Conservation (phyloP, 2,329 filamentous ascomycete genomes). For the Clonostachys rhizophaga region DNA sequence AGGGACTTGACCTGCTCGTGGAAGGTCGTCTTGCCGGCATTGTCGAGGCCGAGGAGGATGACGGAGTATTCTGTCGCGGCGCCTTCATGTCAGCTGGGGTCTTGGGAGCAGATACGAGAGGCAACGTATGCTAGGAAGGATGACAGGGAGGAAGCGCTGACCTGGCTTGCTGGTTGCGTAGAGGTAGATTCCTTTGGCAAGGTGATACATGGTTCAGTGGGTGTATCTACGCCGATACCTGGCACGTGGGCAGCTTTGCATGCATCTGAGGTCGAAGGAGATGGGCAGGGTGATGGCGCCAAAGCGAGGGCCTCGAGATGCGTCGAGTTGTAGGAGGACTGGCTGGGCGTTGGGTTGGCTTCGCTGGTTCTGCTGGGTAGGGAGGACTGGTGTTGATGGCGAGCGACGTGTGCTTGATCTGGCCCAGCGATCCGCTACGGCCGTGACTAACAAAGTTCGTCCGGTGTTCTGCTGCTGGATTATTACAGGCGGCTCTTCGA, state of each 20-base stretch:
- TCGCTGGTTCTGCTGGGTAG: too few relatives aligned
- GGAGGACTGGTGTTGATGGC: too few relatives aligned
- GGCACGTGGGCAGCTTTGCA: background rate
- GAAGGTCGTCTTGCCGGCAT: conserved; percentile 96
- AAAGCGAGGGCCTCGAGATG: background rate
- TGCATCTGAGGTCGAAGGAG: too few relatives aligned
- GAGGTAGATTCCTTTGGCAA: conserved; percentile 90
- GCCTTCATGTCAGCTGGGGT: conserved; percentile 1
- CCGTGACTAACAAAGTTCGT: too few relatives aligned
- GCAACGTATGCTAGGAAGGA: conserved; percentile 3
- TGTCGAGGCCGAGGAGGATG: conserved; percentile 94
- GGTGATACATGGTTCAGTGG: conserved; percentile 74
- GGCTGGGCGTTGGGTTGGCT: background rate
- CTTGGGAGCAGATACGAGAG: background rate
- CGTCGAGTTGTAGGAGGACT: background rate
- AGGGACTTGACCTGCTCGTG: conserved; percentile 93
- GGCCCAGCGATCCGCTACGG: too few relatives aligned
- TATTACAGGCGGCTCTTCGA: too few relatives aligned
- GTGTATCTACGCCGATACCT: background rate
- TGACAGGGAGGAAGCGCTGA: conserved; percentile 22
- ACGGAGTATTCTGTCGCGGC: conserved; percentile 78
- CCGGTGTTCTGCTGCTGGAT: too few relatives aligned
- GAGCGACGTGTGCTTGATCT: too few relatives aligned
- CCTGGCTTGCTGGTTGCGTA: conserved; percentile 97
- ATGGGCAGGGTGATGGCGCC: too few relatives aligned